Evolutionary conservation across 1,139 yeast species (phyloP), one percentile per base, ranked within the genome.

Genomic region (Saccharomycopsis hybrid): DNA sequence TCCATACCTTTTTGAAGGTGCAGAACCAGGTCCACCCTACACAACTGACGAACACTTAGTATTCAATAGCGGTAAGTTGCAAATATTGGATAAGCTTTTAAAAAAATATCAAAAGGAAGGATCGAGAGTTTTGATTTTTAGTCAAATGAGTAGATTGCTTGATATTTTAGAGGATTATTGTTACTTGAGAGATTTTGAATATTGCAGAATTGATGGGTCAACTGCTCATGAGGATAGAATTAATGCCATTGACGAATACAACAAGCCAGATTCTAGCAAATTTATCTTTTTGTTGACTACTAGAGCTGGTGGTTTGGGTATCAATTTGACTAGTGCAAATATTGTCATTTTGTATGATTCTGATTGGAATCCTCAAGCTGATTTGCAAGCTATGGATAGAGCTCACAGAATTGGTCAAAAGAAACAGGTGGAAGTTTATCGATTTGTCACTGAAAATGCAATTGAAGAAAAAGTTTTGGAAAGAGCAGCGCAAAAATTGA

Each of bases 351-450:
- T 92, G 37, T 92, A 81, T 62, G 98, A 92, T 65, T 87, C 96
- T 1, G 98, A 92, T 67, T 92, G 98, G 98, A 92, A 92, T 62
- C 98, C 98, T 1, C 98, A 92, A 64, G 97, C 97, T 0, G 98
- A 92, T 73, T 73, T 92, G 60, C 98, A 92, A 67, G 97, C 98
- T 1, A 92, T 92, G 98, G 98, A 92, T 65, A 77, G 98, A 63
- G 98, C 98, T 0, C 98, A 92, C 65, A 81, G 98, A 70, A 92
- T 92, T 62, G 98, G 98, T 8, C 98, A 92, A 65, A 90, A 88
- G 65, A 92, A 90, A 62, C 98, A 92, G 67, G 98, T 92, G 5
- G 80, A 82, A 57, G 97, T 92, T 4, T 90, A 76, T 62, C 72
- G 98, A 59, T 85, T 92, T 66, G 95, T 92, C 36, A 90, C 97